Evolutionary conservation across 192 early-diverging fungal genomes (phyloP), one percentile per base, ranked within the genome.

Genomic region (Cladochytrium replicatum): DNA sequence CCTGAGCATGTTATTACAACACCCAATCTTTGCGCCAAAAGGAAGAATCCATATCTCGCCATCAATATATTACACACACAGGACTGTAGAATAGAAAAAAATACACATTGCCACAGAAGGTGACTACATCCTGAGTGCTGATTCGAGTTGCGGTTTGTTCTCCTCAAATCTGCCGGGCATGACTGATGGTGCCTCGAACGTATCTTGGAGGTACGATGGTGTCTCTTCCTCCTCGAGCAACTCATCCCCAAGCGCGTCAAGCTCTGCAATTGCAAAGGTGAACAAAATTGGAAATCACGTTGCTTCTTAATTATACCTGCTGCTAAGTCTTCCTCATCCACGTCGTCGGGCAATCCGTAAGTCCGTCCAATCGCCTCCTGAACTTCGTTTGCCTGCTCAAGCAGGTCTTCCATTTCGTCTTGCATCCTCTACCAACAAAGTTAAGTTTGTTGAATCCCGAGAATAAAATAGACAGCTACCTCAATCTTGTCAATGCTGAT

Each of bases 401-500:
- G 61, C 47, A 97, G 68, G 50, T 99, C 96, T 40, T 93, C 89
- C 89, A 97, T 91, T 58, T 99, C 96, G 53, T 97, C 92, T 77
- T 96, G 93, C 53, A 97, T 76, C 62, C 78, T 67, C 87, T 90
- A 52, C 49, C 27, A 49, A 43, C 49, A 52, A 41, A 11, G 13
- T 21, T 47, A 2, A 4, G 26, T 51, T 2, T 6, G 8, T 5
- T 50, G 26, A 30, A 17, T 57, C 9, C 0, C 24, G 21, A 8
- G 4, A 32, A 53, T 5, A 32, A n/a, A 39, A 22, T 38, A 29
- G 17, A 11, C n/a, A 49, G 57, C 37, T 71, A 89, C 89, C 61
- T 91, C 89, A 64, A 99, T 91, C 61, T 93, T 91, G 64, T 93
- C 89, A 31, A 97, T 47, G 46, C 93, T 84, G 37, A 99, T 72